Base-by-base conservation (phyloP, 2,329 filamentous ascomycete species). In the Pestalotiopsis sp. region DNA sequence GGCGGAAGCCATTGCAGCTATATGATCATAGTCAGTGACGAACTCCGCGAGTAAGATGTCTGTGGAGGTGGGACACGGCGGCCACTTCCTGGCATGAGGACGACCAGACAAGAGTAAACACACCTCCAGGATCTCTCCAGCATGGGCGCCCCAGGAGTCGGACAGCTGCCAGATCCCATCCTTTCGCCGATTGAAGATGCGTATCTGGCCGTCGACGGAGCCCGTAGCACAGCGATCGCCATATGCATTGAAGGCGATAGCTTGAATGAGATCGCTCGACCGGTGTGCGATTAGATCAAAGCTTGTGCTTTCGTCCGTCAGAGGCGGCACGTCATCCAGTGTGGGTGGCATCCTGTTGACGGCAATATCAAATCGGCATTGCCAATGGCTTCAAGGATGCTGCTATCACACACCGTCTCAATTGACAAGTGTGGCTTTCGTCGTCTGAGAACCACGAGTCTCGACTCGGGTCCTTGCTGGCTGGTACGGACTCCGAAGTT, bases 1-100 rank as follows among this genome's bases (percentile, higher is more conserved):
- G 94, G 92, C 1, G 94, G 93, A 67, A 97, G 92, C 94, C 95
- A 98, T 85, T 96, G 93, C 66, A 97, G 90, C 93, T 95, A 60
- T 10, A 70, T 72, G 69, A 65, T 20, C 35, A 38, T n/a, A 13
- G 58, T 67, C 24, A 66, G 64, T 61, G 57, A 66, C 38, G 38
- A 35, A 60, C 67, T 48, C 38, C 38, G 6, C 5, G 7, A n/a
- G 20, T 38, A 35, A 35, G 7, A 35, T 35, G 30, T 35, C 30
- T 1, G 30, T 13, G 58, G n/a, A 1, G 58, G 13, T 26, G 24
- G 11, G 2, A 11, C 11, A 22, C 17, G 11, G 11, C 58, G 26
- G n/a, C 13, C 14, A 65, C 30, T 38, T 61, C 57, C 10, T 39
- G 40, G 52, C 2, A 10, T 14, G 48, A 66, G 20, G 56, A 35